phyloP scores from a whole-genome alignment of 2,329 filamentous ascomycete species.

The Neocatenulostroma microsporum region DNA sequence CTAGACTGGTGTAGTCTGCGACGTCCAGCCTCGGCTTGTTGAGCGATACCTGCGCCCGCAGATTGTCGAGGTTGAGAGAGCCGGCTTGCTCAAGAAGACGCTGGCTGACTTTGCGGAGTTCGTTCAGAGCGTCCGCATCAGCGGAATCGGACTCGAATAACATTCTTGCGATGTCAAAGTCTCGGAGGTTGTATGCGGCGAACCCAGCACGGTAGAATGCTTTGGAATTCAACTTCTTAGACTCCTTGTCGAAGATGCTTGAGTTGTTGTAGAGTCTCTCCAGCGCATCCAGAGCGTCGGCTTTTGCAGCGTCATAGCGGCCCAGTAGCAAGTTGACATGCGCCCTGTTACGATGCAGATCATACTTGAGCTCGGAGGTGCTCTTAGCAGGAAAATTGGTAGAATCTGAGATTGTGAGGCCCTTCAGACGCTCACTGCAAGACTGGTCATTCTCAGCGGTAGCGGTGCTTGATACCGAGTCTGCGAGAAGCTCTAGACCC shows the following conservation, averaged over 20 bases:
- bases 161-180: constrained; percentile 10
- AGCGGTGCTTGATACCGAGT: neutral
- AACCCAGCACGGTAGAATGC: constrained; percentile 14
- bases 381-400: too few relatives aligned
- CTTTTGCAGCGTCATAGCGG: constrained; percentile 26
- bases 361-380: constrained; percentile 6
- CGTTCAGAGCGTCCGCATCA: constrained; percentile 8
- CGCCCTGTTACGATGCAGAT: constrained; percentile 25
- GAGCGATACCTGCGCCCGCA: neutral
- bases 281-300: constrained; percentile 25
- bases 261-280: too few relatives aligned
- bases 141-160: constrained; percentile 9
- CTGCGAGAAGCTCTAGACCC: constrained; percentile 10
- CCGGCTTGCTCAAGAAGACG: constrained; percentile 12
- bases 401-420: too few relatives aligned
- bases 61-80: constrained; percentile 9
- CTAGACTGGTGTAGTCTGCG: constrained; percentile 17
- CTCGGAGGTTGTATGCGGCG: constrained; percentile 15
- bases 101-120: constrained; percentile 2
- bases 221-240: constrained; percentile 20
- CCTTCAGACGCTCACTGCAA: too few relatives aligned
- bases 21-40: neutral
- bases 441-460: too few relatives aligned
- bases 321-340: constrained; percentile 27
- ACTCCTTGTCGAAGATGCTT: constrained; percentile 22